Base-by-base conservation (phyloP, 1,284 basidiomycete genomes). In the Trichosporon sp. region DNA sequence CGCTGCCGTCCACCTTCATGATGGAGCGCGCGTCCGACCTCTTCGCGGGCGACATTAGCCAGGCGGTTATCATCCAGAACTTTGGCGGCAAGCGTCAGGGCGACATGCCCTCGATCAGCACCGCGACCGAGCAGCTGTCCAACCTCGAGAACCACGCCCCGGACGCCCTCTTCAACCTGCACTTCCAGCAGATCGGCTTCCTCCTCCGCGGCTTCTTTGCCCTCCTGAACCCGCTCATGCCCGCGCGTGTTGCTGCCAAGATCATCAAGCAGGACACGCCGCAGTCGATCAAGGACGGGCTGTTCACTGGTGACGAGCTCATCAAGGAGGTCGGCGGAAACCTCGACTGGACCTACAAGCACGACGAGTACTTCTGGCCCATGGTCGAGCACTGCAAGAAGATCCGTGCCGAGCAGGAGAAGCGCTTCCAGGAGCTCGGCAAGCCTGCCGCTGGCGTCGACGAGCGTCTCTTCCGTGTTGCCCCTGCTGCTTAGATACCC, bases 61-160 rank as follows among this genome's bases (percentile, higher is more conserved):
- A 56, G 25, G 25, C 46, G 3, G 16, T 16, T 11, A 71, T 74
- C 40, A 61, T 78, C 13, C 75, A 79, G 67, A 76, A 77, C 64
- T 76, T 78, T 64, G 64, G 68, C n/a, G 78, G 76, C 7, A 77
- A 78, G 58, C 69, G 74, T 13, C 68, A 77, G 66, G 73, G 76
- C 21, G 73, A 73, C 8, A 73, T 73, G 4, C 72, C 72, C 3
- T 72, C 70, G 34, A 60, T 74, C 37, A 58, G 69, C 1, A 67
- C 73, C 37, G 71, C 71, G 19, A 69, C 70, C 31, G 65, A 73
- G 58, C 67, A 68, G 14, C 62, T 75, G 31, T 65, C 73, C 60
- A 72, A 72, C 56, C 62, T 77, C 13, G 65, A 69, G 25, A 37
- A 68, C 9, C 67, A 72, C 58, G 74, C 76, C 60, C 74, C 78